Base-by-base conservation (phyloP, 2,329 filamentous ascomycete species). In the Venturia nashicola region DNA sequence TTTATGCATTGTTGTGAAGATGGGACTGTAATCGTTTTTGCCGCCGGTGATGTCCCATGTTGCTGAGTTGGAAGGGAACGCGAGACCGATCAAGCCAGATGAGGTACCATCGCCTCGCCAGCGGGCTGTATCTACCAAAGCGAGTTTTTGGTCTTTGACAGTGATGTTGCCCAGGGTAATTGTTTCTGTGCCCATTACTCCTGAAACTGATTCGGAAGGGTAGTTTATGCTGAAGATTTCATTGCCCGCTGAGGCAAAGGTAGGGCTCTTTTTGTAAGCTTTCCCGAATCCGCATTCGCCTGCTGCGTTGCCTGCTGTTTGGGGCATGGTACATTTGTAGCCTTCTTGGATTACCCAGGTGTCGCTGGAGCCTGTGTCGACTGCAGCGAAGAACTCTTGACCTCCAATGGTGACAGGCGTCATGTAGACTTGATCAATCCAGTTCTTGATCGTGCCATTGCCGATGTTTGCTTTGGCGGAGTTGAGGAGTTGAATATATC, bases 351-450 rank as follows among this genome's bases (percentile, higher is more conserved):
- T 59, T 16, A 66, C 32, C 65, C 65, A 66, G 32, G 65, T 66
- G 42, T 66, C 65, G 34, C 48, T 32, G 40, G 20, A 40, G 7
- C 65, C 65, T 11, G 65, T 66, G 63, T 66, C 65, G 20, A 66
- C 20, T 16, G 62, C 59, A 20, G 39, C n/a, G 16, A 66, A 12
- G 54, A 65, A 65, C 9, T 59, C 40, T 36, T 65, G 63, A 12
- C 39, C 57, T 5, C 63, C 63, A n/a, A 64, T 43, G n/a, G 34
- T 64, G 6, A 61, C 55, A 9, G 63, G 42, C 12, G 63, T 62
- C 32, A 64, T n/a, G 59, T 64, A 64, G 7, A 64, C 63, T 11
- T 40, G 27, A 42, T 64, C 44, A 18, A 8, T 14, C 16, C 18
- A 39, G 42, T 64, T 64, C 32, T 62, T 36, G 40, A 64, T 44